These are phyloP conservation scores for Colletotrichum phormii DNA, from an alignment of 2,329 filamentous ascomycete genomes.

Conservation along the genomic window DNA sequence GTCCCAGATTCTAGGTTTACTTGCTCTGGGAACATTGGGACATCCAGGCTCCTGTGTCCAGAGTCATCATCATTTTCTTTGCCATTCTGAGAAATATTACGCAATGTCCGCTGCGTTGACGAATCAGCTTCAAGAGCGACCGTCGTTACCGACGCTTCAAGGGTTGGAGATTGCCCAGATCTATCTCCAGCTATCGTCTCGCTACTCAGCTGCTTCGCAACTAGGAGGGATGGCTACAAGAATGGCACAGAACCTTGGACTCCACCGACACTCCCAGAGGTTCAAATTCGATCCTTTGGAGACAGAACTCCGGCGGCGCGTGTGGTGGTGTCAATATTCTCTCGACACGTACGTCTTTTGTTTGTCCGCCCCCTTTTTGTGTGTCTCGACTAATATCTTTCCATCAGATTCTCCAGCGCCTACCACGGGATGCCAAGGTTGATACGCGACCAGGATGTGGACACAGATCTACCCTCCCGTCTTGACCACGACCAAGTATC, in stretches of 20 bases:
- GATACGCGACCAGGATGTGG: conserved; percentile 43
- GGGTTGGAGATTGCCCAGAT: conserved; percentile 40
- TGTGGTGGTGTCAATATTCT: conserved; percentile 44
- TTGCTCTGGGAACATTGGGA: conserved; percentile 39
- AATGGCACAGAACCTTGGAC: conserved; percentile 40
- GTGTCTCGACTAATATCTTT: neutral
- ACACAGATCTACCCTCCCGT: conserved; percentile 41
- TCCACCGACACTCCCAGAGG: conserved; percentile 42
- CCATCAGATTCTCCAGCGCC: conserved; percentile 39
- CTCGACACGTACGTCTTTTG: conserved; percentile 39
- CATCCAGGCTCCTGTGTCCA: conserved; percentile 20
- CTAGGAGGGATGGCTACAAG: conserved; percentile 41
- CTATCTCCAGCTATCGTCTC: conserved; percentile 40
- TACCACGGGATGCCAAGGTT: conserved; percentile 43
- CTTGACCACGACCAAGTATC: conserved; percentile 42
- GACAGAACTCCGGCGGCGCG: conserved; percentile 40
- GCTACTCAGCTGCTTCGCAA: conserved; percentile 40
- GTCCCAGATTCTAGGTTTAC: conserved; percentile 38
- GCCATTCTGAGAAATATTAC: conserved; percentile 40
- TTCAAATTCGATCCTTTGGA: conserved; percentile 44
- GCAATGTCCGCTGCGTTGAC: conserved; percentile 33
- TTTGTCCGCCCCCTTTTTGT: too few relatives aligned
- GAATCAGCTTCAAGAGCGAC: conserved; percentile 34
- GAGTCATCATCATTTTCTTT: conserved; percentile 40
- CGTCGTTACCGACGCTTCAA: conserved; percentile 39